Percentiles rank a stretch among this genome's conserved stretches.
Conservation (phyloP, 768 basidiomycete genomes). For the Hypholoma sublateritium region DNA sequence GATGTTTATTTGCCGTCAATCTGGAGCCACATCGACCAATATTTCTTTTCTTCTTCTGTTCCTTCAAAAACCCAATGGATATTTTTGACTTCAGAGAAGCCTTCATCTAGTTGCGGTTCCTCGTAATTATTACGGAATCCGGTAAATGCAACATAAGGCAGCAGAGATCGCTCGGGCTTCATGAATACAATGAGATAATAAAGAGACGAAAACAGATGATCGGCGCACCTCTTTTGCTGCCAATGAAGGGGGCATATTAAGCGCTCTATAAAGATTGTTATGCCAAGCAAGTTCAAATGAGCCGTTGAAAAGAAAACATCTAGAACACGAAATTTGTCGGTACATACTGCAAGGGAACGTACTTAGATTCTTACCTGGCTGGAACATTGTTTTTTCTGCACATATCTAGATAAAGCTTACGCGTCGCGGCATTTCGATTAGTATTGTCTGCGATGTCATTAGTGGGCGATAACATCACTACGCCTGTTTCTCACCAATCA, state of each 20-base stretch:
- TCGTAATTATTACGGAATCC: conserved; percentile 63
- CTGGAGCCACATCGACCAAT: conserved; percentile 88
- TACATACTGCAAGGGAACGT: background rate
- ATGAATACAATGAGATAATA: background rate
- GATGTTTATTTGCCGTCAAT: conserved; percentile 60
- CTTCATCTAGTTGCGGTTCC: conserved; percentile 66
- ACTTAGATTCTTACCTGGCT: conserved; percentile 45
- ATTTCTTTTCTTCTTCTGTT: conserved; percentile 60
- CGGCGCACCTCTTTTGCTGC: conserved; percentile 37
- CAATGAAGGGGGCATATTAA: conserved; percentile 49
- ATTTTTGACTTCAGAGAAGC: conserved; percentile 71
- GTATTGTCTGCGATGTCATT: conserved; percentile 72
- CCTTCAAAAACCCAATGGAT: conserved; percentile 86
- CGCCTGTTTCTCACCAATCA: conserved; percentile 58
- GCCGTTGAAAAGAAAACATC: conserved; percentile 76
- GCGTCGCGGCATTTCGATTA: conserved; percentile 72
- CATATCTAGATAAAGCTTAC: conserved; percentile 69
- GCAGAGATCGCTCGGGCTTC: conserved; percentile 47
- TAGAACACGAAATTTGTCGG: conserved; percentile 21
- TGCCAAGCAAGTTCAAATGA: conserved; percentile 87
- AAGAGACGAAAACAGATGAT: background rate
- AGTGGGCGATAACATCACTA: background rate
- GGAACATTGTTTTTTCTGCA: conserved; percentile 55
- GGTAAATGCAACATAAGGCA: conserved; percentile 62
- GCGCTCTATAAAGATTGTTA: conserved; percentile 89